A percentile compares a stretch with the other conserved stretches of the same genome.
Evolutionary conservation across 2,329 filamentous ascomycete genomes (phyloP).

Genomic region (Lachnellula occidentalis): DNA sequence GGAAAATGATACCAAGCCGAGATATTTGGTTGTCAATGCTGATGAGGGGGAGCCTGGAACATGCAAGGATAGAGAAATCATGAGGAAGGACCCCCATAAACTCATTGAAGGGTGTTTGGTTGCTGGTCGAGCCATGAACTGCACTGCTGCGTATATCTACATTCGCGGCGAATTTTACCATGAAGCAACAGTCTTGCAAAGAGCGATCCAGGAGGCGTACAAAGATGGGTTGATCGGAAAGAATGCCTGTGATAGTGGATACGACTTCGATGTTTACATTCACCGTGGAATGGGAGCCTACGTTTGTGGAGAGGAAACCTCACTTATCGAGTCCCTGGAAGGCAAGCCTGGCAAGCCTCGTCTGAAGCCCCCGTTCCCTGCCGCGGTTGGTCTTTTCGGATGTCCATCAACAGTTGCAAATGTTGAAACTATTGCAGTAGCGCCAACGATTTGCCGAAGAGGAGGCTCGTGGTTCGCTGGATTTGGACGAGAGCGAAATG

Average conservation of each 20-base stretch:
- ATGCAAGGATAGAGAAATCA: conserved; percentile 99
- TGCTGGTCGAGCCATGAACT: conserved; percentile 97
- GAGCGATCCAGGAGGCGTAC: conserved; percentile 97
- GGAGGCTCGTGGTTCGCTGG: conserved; percentile 88
- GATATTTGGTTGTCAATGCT: conserved; percentile 96
- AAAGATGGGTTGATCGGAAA: conserved; percentile 91
- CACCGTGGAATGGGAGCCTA: conserved; percentile 97
- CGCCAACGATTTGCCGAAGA: conserved; percentile 90
- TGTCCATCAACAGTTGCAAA: conserved; percentile 98
- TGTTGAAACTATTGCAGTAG: conserved; percentile 93
- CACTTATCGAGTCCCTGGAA: conserved; percentile 94
- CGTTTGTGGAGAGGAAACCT: conserved; percentile 97
- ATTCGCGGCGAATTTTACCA: conserved; percentile 98
- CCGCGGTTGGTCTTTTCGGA: conserved; percentile 93
- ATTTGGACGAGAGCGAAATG: conserved; percentile 93
- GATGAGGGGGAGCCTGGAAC: conserved; percentile 98
- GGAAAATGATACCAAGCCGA: conserved; percentile 94
- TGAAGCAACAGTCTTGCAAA: conserved; percentile 88
- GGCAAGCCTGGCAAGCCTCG: conserved; percentile 98
- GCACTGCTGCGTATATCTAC: conserved; percentile 97
- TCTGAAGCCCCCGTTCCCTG: conserved; percentile 97
- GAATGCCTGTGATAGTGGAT: conserved; percentile 94
- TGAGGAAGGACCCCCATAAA: conserved; percentile 99
- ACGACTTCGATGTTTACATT: conserved; percentile 95
- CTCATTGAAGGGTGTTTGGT: conserved; percentile 95